phyloP scores from a whole-genome alignment of 2,329 filamentous ascomycete genomes.

The Fragosphaeria purpurea region DNA sequence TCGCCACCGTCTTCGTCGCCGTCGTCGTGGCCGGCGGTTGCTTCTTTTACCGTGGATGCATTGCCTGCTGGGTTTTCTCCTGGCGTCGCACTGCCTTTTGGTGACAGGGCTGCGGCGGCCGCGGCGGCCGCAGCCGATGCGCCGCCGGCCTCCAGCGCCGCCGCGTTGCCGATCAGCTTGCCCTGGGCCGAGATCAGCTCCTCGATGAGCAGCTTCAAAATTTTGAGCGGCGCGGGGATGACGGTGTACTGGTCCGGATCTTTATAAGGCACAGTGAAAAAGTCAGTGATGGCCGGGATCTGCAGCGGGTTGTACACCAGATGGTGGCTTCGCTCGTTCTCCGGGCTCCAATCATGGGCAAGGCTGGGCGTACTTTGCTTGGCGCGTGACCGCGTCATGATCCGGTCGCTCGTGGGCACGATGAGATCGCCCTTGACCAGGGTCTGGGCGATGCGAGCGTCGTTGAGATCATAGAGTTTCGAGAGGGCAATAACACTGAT shows the following conservation, averaged over 20 bases:
- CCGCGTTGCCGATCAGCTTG: slow-evolving; percentile 25
- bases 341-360: not conserved
- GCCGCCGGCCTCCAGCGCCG: slow-evolving; percentile 6
- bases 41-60: too few relatives aligned
- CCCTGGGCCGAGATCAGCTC: slow-evolving; percentile 78
- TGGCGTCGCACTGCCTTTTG: not conserved
- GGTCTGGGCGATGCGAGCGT: slow-evolving; percentile 66
- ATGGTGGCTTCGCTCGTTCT: too few relatives aligned
- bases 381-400: slow-evolving; percentile 88
- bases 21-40: not conserved
- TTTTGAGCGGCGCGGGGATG: slow-evolving; percentile 83
- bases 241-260: slow-evolving; percentile 85
- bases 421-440: slow-evolving; percentile 89
- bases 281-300: slow-evolving; percentile 4
- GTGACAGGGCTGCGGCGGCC: slow-evolving; percentile 35
- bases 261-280: slow-evolving; percentile 26
- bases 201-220: slow-evolving; percentile 89
- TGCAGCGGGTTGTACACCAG: slow-evolving; percentile 10
- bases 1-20: slow-evolving; percentile 47
- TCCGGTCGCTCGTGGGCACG: slow-evolving; percentile 65
- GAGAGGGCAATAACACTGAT: slow-evolving; percentile 78
- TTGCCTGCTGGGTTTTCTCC: not conserved
- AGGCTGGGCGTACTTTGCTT: slow-evolving; percentile 54
- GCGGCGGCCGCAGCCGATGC: slow-evolving; percentile 50
- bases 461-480: slow-evolving; percentile 80